Evolutionary conservation across 495 filamentous ascomycete species (phyloP).

Genomic region (Aspergillus avenaceus): DNA sequence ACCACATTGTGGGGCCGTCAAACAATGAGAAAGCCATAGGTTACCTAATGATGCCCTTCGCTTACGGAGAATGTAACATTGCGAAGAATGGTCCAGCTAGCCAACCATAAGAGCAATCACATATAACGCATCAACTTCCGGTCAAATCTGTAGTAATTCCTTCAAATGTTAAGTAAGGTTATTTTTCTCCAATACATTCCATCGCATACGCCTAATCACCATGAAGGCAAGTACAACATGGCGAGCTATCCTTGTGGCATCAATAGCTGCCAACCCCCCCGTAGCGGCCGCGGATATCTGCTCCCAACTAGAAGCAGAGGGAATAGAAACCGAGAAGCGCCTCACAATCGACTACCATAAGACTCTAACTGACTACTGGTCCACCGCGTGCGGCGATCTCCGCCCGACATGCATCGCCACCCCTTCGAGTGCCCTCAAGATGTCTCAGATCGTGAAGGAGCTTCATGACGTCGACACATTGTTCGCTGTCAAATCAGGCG

Average conservation of each 20-base stretch:
- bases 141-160: too few relatives aligned
- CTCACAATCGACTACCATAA: constrained; percentile 22
- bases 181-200: not conserved
- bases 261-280: constrained; percentile 16
- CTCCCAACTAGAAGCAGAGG: constrained; percentile 24
- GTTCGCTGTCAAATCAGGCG: constrained; percentile 42
- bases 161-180: too few relatives aligned
- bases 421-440: constrained; percentile 32
- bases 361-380: constrained; percentile 37
- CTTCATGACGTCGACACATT: constrained; percentile 32
- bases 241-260: constrained; percentile 17
- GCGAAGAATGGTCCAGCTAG: too few relatives aligned
- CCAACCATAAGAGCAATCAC: too few relatives aligned
- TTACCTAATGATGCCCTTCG: not conserved
- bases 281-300: constrained; percentile 32
- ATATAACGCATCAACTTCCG: too few relatives aligned
- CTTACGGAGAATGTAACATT: too few relatives aligned
- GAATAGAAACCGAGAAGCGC: constrained; percentile 26
- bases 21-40: not conserved
- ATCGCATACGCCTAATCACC: not conserved
- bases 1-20: not conserved
- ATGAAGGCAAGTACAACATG: constrained; percentile 21
- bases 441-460: constrained; percentile 34
- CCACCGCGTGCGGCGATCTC: constrained; percentile 35
- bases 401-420: constrained; percentile 38